These are phyloP conservation scores for Tranzscheliella williamsii DNA, from an alignment of 1,284 basidiomycete species.

Conservation along the genomic window DNA sequence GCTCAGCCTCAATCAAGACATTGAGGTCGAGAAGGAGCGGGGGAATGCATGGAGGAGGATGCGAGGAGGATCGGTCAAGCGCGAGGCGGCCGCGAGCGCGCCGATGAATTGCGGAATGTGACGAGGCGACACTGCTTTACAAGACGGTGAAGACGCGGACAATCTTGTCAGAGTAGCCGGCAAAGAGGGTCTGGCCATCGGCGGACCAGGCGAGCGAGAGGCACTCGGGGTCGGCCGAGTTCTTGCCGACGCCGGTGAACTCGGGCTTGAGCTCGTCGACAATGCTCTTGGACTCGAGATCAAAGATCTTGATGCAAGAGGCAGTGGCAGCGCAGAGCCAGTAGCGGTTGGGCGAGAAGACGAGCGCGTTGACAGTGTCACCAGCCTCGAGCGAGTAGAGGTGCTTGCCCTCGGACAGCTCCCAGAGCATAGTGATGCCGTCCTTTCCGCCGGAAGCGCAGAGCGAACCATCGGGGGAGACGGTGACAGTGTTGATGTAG, in stretches of 20 bases:
- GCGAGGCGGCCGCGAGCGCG: too few relatives aligned
- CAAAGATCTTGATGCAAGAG: slow-evolving; percentile 85
- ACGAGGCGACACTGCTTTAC: slow-evolving; percentile 18
- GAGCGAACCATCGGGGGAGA: slow-evolving; percentile 98
- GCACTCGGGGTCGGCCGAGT: slow-evolving; percentile 87
- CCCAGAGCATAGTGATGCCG: slow-evolving; percentile 98
- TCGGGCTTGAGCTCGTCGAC: slow-evolving; percentile 89
- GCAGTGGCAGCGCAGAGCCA: slow-evolving; percentile 99
- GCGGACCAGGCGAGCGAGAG: slow-evolving; percentile 98
- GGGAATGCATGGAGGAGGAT: too few relatives aligned
- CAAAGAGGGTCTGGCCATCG: slow-evolving; percentile 92
- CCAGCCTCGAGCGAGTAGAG: slow-evolving; percentile 99
- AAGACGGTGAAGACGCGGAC: slow-evolving; percentile 62
- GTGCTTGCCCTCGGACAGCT: slow-evolving; percentile 99
- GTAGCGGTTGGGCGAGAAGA: slow-evolving; percentile 90
- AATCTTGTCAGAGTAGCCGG: slow-evolving; percentile 66
- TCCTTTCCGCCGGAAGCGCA: slow-evolving; percentile 99
- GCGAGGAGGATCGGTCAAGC: too few relatives aligned
- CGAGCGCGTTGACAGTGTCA: slow-evolving; percentile 97
- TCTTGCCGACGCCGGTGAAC: slow-evolving; percentile 68
- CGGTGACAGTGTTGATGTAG: slow-evolving; percentile 98
- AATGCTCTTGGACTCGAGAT: slow-evolving; percentile 74
- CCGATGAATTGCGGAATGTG: too few relatives aligned
- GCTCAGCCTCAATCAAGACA: too few relatives aligned
- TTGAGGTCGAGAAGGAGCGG: too few relatives aligned